phyloP scores from a whole-genome alignment of 2,329 filamentous ascomycete genomes.

The Aspergillus hiratsukae region DNA sequence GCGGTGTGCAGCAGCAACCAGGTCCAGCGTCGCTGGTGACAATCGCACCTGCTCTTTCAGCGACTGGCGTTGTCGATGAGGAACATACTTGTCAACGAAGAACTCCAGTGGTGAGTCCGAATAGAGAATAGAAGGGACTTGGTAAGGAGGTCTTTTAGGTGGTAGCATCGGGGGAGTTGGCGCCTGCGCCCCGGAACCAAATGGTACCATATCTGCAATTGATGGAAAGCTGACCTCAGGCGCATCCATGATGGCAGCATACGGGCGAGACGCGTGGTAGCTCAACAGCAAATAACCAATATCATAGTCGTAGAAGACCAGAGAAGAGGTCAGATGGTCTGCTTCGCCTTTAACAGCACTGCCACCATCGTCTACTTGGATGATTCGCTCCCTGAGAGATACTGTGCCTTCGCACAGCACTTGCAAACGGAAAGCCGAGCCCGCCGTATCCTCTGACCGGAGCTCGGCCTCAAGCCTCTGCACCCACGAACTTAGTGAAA shows the following conservation, averaged over 20 bases:
- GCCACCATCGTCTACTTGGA: conserved; percentile 36
- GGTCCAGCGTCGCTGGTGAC: conserved; percentile 45
- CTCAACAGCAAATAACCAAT: conserved; percentile 56
- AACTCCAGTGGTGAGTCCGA: conserved; percentile 33
- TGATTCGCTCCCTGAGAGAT: conserved; percentile 46
- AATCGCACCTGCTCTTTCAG: conserved; percentile 45
- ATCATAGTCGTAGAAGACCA: conserved; percentile 54
- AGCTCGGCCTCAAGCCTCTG: conserved; percentile 55
- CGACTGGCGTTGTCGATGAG: conserved; percentile 38
- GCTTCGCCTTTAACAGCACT: conserved; percentile 14
- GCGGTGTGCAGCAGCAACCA: conserved; percentile 45
- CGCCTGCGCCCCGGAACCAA: conserved; percentile 20
- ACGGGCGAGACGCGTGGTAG: conserved; percentile 43
- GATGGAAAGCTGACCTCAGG: conserved; percentile 33
- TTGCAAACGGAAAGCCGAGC: conserved; percentile 53
- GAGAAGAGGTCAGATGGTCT: conserved; percentile 42
- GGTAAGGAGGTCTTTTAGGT: conserved; percentile 40
- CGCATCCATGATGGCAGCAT: conserved; percentile 50
- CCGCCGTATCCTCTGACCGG: conserved; percentile 46
- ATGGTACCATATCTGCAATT: conserved; percentile 21
- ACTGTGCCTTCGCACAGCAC: conserved; percentile 51
- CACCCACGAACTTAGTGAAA: conserved; percentile 56
- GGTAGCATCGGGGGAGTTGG: conserved; percentile 23
- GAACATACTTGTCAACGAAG: conserved; percentile 41
- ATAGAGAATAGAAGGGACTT: conserved; percentile 40